Evolutionary conservation across 495 filamentous ascomycete species (phyloP), one percentile per base, ranked within the genome.

Genomic region (Trichoderma gamsii): DNA sequence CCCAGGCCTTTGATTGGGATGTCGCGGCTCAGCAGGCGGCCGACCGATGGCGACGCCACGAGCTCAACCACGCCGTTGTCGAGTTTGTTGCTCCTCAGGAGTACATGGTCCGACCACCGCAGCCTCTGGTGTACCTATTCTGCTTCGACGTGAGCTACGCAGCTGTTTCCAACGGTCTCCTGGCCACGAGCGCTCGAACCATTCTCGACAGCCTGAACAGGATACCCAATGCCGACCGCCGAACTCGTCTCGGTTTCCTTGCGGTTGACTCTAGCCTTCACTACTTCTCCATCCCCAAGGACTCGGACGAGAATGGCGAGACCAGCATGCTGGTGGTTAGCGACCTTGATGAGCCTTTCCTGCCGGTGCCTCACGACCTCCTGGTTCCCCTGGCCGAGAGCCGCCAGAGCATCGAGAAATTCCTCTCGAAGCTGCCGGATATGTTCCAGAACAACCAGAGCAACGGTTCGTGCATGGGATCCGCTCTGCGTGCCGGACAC

Each of bases 1-100:
- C 95, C 11, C 96, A 98, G 79, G 93, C 93, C 6, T 99, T 98
- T 70, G 95, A 99, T 77, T 99, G 95, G 95, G 96, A 99, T 79
- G 87, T 90, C 46, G 88, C 92, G 16, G 80, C 91, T 64, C 93
- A 97, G 77, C 93, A 94, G 83, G 89, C 87, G 32, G 86, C 95
- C 27, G 96, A 99, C 76, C 80, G 95, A 72, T 92, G 95, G 86
- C 86, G 94, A 76, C 84, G 95, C 69, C 83, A 91, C 25, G 95
- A 99, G 74, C 84, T 99, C 65, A 99, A 98, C 78, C 88, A 97
- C 73, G 84, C 92, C 63, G 93, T 98, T 32, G 92, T 96, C 23
- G 95, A 99, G 75, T 99, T 98, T 72, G 90, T 99, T 69, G 95
- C 95, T 8, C 95, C 95, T 15, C 96, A 98, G 78, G 95, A 99